These are phyloP conservation scores for Ganoderma sinense DNA, from an alignment of 1,284 basidiomycete genomes.

Conservation along the genomic window DNA sequence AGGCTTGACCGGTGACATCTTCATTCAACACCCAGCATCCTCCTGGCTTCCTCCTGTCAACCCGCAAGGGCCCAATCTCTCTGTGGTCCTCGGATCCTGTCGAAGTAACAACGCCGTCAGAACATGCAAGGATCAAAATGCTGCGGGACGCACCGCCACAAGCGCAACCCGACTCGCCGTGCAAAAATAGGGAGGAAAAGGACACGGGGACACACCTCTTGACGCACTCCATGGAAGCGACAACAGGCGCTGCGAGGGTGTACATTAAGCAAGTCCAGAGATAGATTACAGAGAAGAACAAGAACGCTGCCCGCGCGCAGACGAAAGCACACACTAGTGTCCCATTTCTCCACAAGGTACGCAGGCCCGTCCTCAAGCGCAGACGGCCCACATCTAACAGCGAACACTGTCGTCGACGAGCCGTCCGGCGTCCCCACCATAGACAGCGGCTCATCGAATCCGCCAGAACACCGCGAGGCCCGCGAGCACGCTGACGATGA, in stretches of 20 bases:
- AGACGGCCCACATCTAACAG: background rate
- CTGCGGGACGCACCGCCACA: background rate
- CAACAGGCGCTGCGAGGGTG: conserved; percentile 14
- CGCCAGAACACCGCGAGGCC: conserved; percentile 19
- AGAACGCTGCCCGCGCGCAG: conserved; percentile 3
- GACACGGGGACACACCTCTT: background rate
- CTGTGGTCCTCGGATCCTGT: background rate
- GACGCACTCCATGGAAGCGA: conserved; percentile 8
- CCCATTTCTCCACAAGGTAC: background rate
- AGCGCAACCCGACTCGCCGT: background rate
- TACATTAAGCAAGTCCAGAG: conserved; percentile 19
- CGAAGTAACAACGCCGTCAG: background rate
- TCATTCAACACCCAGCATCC: background rate
- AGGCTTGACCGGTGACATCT: background rate
- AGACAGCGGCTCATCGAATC: conserved; percentile 14
- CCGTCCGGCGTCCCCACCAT: background rate
- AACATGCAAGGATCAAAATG: background rate
- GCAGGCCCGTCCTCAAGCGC: background rate
- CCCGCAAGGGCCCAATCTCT: background rate
- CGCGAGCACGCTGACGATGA: conserved; percentile 20
- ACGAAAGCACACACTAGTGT: conserved; percentile 2
- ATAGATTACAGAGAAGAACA: conserved; percentile 22
- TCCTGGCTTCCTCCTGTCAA: background rate
- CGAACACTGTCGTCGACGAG: background rate
- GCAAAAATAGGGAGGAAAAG: background rate